phyloP scores from a whole-genome alignment of 768 basidiomycete genomes.

The Calocybe gangraenosa region DNA sequence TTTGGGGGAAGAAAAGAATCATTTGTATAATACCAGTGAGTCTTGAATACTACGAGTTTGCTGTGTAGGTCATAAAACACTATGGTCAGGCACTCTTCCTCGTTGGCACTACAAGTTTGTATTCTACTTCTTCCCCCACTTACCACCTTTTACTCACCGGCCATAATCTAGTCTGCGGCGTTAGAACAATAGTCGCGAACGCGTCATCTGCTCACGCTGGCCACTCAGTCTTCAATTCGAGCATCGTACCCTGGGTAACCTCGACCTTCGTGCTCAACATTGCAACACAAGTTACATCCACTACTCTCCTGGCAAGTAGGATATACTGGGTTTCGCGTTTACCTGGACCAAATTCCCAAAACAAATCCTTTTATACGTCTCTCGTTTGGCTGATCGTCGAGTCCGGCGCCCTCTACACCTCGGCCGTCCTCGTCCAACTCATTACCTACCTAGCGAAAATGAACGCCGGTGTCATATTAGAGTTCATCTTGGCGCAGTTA shows the following conservation, averaged over 20 bases:
- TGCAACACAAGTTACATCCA: slow-evolving; percentile 22
- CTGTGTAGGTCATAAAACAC: background rate
- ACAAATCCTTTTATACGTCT: slow-evolving; percentile 17
- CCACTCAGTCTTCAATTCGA: slow-evolving; percentile 23
- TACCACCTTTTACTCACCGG: background rate
- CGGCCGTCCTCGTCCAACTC: slow-evolving; percentile 21
- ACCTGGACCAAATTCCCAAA: slow-evolving; percentile 4
- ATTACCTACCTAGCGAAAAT: slow-evolving; percentile 22
- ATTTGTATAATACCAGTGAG: slow-evolving; percentile 20
- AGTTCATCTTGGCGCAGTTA: slow-evolving; percentile 22
- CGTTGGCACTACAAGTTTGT: slow-evolving; percentile 19
- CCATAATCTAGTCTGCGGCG: slow-evolving; percentile 19
- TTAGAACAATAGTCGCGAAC: slow-evolving; percentile 23
- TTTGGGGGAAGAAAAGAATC: slow-evolving; percentile 22
- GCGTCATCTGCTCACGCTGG: slow-evolving; percentile 11
- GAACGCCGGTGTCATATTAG: slow-evolving; percentile 26
- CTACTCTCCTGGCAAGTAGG: slow-evolving; percentile 18
- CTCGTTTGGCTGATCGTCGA: slow-evolving; percentile 22
- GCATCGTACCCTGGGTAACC: slow-evolving; percentile 23
- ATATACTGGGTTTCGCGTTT: slow-evolving; percentile 20
- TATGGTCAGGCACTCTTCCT: slow-evolving; percentile 18
- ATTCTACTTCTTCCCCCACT: background rate
- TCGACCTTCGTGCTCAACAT: slow-evolving; percentile 24
- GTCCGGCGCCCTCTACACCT: slow-evolving; percentile 22
- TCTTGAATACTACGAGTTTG: background rate